These are phyloP conservation scores for Exidia glandulosa DNA, from an alignment of 768 basidiomycete genomes.

Conservation along the genomic window DNA sequence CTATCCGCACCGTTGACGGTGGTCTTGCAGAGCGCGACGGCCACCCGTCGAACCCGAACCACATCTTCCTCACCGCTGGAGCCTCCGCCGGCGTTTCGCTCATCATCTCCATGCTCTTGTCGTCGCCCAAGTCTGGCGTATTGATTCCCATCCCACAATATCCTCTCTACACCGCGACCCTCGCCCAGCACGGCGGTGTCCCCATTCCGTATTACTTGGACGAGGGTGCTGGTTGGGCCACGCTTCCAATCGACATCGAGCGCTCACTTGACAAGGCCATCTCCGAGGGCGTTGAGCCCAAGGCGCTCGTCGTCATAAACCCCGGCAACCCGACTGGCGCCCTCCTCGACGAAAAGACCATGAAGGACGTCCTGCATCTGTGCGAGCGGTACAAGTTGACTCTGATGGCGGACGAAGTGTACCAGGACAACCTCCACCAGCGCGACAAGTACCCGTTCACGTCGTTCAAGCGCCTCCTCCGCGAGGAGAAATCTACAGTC, in stretches of 20 bases:
- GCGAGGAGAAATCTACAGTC: conserved; percentile 52
- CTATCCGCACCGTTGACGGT: not conserved
- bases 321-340: conserved; percentile 96
- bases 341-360: conserved; percentile 59
- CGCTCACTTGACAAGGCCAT: conserved; percentile 54
- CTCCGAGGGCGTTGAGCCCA: conserved; percentile 50
- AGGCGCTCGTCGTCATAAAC: conserved; percentile 94
- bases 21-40: conserved; percentile 72
- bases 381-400: conserved; percentile 81
- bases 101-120: conserved; percentile 68
- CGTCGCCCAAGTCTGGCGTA: conserved; percentile 56
- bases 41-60: conserved; percentile 64
- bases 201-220: conserved; percentile 84
- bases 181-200: conserved; percentile 74
- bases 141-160: conserved; percentile 98
- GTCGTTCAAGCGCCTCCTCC: conserved; percentile 86
- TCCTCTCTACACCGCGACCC: conserved; percentile 90
- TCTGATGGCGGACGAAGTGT: conserved; percentile 96
- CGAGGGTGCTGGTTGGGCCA: conserved; percentile 74
- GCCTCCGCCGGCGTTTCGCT: conserved; percentile 92
- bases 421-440: conserved; percentile 85
- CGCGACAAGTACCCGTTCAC: conserved; percentile 61
- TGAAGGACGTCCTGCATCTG: conserved; percentile 64
- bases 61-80: conserved; percentile 92
- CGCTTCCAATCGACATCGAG: conserved; percentile 57